A percentile compares a stretch with the other conserved stretches of the same genome.
Conservation (phyloP, 2,329 filamentous ascomycete species). For the Phoma sp. region DNA sequence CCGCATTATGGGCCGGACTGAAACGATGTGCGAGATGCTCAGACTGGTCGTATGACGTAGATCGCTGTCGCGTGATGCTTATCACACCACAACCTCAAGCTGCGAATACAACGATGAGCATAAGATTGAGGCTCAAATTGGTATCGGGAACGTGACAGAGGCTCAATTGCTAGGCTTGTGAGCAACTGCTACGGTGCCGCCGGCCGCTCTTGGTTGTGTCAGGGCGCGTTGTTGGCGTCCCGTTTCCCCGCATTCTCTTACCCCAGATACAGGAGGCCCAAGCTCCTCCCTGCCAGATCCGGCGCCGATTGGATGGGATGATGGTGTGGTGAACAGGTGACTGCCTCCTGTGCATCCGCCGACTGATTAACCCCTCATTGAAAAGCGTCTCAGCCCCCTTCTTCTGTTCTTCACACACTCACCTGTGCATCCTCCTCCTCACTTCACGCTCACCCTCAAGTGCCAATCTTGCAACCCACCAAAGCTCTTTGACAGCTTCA, state of each 20-base stretch:
- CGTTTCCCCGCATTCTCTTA: constrained; percentile 24
- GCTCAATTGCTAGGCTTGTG: constrained; percentile 35
- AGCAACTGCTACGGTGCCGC: background rate
- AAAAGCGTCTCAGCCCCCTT: constrained; percentile 37
- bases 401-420: constrained; percentile 34
- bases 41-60: constrained; percentile 40
- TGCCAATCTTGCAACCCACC: constrained; percentile 20
- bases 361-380: constrained; percentile 44
- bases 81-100: constrained; percentile 30
- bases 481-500: constrained; percentile 24
- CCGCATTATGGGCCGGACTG: constrained; percentile 23
- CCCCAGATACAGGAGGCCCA: constrained; percentile 25
- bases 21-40: constrained; percentile 32
- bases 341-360: constrained; percentile 33
- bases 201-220: constrained; percentile 5
- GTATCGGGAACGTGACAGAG: constrained; percentile 12
- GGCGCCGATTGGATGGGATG: constrained; percentile 34
- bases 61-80: constrained; percentile 40
- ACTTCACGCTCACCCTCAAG: constrained; percentile 12
- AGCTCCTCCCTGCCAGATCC: constrained; percentile 23
- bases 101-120: constrained; percentile 6
- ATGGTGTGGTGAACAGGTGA: constrained; percentile 50
- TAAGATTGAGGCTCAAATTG: constrained; percentile 10
- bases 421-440: constrained; percentile 29
- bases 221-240: constrained; percentile 23